Evolutionary conservation across 371 early-diverging fungal species (phyloP), one percentile per base, ranked within the genome.

Genomic region (Mucor mucedo): DNA sequence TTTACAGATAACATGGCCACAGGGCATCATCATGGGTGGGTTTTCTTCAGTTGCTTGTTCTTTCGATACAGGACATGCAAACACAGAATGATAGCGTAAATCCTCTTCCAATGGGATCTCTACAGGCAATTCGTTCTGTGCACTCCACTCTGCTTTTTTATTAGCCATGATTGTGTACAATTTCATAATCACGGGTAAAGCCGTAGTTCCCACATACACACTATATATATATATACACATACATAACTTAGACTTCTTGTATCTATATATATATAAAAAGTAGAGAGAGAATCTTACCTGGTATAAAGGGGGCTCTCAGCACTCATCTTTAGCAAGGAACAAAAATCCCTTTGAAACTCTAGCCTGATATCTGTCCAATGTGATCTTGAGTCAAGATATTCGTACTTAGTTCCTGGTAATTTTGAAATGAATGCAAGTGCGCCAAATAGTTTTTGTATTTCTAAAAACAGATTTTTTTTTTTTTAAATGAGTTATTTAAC

Each of bases 21-120:
- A 99, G 4, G 87, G 84, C 91, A 99, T 87, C 93, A 96, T 93
- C 93, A 97, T 97, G 0, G 99, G 99, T 39, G 98, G 98, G 66
- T 99, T 99, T 5, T 85, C 86, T n/a, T 90, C 90, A 2, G 94
- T 90, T 3, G 94, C 91, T 71, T 93, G 93, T 68, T 96, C 97
- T 76, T 97, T 97, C 39, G 91, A 88, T 0, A 99, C 99, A 5
- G 99, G 99, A 76, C 99, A 99, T 5, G 93, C 92, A 84, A 99
- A 99, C 8, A 97, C 88, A 41, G 97, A 96, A 74, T 99, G 99
- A 75, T 85, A 98, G 53, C 94, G 79, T 62, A 95, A 81, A 32
- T 80, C 77, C 52, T 91, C 93, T 4, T 89, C 84, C 32, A 98
- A 69, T 9, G 93, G 94, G 47, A 97, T 88, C 66, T 96, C 97